Conservation (phyloP, 2,329 filamentous ascomycete genomes). For the Fusarium graminum region DNA sequence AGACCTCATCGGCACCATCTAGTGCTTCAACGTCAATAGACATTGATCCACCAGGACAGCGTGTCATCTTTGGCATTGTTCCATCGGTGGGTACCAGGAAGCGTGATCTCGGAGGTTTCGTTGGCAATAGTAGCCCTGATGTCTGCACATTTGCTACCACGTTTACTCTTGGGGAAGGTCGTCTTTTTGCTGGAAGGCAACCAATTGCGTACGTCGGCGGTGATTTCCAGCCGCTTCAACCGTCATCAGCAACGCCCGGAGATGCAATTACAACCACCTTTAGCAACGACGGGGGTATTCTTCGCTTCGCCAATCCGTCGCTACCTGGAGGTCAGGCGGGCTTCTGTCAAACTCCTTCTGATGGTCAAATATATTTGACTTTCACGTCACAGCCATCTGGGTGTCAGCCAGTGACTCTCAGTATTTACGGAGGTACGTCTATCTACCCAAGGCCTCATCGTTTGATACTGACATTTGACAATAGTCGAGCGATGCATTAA, state of each 20-base stretch:
- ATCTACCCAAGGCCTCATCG: accelerated
- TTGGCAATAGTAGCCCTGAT: neutral
- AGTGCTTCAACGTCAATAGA: neutral
- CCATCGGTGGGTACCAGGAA: conserved; percentile 1
- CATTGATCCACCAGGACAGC: neutral
- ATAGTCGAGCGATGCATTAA: conserved; percentile 10
- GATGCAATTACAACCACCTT: conserved; percentile 1
- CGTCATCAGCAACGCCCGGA: neutral
- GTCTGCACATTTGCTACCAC: conserved; percentile 1
- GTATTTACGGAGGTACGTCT: neutral
- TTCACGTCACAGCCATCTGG: neutral
- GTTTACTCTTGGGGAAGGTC: neutral
- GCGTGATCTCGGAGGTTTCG: conserved; percentile 2
- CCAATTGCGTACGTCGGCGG: neutral
- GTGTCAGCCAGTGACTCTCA: neutral
- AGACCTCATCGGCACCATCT: neutral
- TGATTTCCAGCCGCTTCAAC: neutral
- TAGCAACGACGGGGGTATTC: neutral
- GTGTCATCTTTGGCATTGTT: conserved; percentile 1
- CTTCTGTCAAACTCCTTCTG: conserved; percentile 7
- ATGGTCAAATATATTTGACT: conserved; percentile 1
- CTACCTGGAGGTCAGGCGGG: neutral
- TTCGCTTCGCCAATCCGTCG: neutral
- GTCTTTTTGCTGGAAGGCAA: neutral
- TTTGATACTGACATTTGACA: accelerated